Evolutionary conservation across 192 early-diverging fungal species (phyloP).

Genomic region (Coemansia sp.): DNA sequence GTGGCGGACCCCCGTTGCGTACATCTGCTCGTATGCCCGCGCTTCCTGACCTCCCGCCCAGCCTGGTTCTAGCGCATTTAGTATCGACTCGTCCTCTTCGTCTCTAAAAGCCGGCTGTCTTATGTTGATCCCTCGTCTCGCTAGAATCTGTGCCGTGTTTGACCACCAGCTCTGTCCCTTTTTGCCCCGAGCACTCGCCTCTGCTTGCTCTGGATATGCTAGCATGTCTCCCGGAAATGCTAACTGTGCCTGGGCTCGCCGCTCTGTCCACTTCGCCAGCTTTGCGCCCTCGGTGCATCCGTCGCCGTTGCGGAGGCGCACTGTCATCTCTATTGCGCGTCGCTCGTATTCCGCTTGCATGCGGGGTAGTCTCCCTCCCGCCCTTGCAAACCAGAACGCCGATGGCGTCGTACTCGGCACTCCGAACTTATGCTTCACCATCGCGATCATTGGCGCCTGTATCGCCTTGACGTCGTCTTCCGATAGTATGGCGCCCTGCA

Average conservation of each 20-base stretch:
- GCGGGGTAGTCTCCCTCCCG: background rate
- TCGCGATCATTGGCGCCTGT: background rate
- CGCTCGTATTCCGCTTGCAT: background rate
- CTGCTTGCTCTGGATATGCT: background rate
- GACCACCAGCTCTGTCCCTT: background rate
- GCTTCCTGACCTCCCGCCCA: background rate
- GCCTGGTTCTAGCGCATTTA: background rate
- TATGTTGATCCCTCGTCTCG: background rate
- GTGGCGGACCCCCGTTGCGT: no score
- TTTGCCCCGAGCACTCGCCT: background rate
- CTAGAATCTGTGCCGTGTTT: background rate
- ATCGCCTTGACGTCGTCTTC: background rate
- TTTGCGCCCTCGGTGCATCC: background rate
- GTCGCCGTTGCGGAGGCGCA: background rate
- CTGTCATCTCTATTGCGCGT: background rate
- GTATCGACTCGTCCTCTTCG: background rate
- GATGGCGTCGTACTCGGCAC: background rate
- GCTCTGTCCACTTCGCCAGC: background rate
- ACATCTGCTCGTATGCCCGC: background rate
- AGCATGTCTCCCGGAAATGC: background rate
- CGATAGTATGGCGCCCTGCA: background rate
- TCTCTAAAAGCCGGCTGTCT: background rate
- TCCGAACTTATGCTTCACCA: slow-evolving; percentile 7
- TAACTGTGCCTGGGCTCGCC: background rate
- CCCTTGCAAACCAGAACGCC: background rate